Percentiles rank a stretch among this genome's conserved stretches.
phyloP scores from a whole-genome alignment of 2,329 filamentous ascomycete species.

The Berkeleyomyces rouxiae region DNA sequence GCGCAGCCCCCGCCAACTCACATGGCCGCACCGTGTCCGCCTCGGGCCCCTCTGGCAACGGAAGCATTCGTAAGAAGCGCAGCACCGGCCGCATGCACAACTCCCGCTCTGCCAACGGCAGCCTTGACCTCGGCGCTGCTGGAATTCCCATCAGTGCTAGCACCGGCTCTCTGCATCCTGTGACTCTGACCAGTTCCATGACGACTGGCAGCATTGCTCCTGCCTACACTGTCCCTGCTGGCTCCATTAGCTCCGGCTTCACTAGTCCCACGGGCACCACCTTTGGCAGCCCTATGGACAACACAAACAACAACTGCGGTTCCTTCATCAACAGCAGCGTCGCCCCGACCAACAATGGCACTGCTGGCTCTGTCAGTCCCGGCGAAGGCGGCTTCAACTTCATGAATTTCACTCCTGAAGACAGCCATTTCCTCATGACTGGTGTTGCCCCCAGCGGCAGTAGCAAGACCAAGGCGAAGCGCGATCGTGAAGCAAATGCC shows the following conservation, averaged over 20 bases:
- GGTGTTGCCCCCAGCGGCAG: slow-evolving; percentile 85
- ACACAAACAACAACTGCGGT: too few relatives aligned
- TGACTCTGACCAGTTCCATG: background rate
- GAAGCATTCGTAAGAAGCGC: background rate
- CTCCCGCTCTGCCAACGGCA: background rate
- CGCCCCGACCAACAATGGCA: slow-evolving; percentile 14
- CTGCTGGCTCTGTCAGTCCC: slow-evolving; percentile 17
- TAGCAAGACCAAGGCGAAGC: slow-evolving; percentile 82
- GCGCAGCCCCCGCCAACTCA: background rate
- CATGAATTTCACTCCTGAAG: slow-evolving; percentile 76
- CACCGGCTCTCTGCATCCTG: background rate
- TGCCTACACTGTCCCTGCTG: background rate
- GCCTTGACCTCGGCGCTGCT: background rate
- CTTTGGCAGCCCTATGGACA: too few relatives aligned
- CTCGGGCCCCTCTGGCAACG: background rate
- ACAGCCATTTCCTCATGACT: slow-evolving; percentile 63
- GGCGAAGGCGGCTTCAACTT: slow-evolving; percentile 32
- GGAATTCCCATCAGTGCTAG: background rate
- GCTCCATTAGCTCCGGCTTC: too few relatives aligned
- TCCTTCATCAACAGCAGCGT: background rate
- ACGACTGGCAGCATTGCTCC: background rate
- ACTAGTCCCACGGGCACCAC: too few relatives aligned
- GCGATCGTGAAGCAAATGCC: slow-evolving; percentile 61
- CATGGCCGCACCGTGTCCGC: background rate
- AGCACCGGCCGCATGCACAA: background rate